A percentile compares a stretch with the other conserved stretches of the same genome.
Conservation (phyloP, 768 basidiomycete genomes). For the Cystobasidium ongulense region DNA sequence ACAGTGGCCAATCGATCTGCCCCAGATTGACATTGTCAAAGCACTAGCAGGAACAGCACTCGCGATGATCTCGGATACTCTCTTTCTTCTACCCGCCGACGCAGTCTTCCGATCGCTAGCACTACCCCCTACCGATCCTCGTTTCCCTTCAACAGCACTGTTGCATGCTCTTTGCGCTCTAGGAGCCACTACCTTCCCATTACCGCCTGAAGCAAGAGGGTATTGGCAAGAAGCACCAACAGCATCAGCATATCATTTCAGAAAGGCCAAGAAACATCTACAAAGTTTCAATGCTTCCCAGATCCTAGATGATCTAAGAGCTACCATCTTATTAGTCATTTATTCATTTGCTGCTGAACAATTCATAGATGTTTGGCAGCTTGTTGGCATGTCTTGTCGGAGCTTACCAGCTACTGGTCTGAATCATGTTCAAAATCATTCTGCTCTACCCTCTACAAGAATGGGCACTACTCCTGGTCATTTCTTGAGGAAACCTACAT, state of each 20-base stretch:
- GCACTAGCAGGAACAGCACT: constrained; percentile 5
- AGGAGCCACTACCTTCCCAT: not conserved
- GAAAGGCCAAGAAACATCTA: constrained; percentile 3
- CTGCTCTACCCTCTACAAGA: constrained; percentile 16
- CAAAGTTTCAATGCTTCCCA: not conserved
- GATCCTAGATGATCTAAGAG: constrained; percentile 5
- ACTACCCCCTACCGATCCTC: constrained; percentile 15
- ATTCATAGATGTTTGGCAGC: constrained; percentile 23
- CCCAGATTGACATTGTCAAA: constrained; percentile 1
- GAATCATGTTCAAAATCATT: constrained; percentile 22
- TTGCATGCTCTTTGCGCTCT: constrained; percentile 16
- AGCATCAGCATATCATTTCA: constrained; percentile 3
- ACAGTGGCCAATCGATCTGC: constrained; percentile 11
- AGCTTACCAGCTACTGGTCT: constrained; percentile 2
- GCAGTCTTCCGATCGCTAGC: constrained; percentile 4
- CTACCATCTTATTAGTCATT: not conserved
- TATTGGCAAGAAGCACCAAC: constrained; percentile 4
- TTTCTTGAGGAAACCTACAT: constrained; percentile 15
- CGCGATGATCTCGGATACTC: not conserved
- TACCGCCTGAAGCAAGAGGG: not conserved
- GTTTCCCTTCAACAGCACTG: constrained; percentile 11
- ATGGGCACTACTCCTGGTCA: constrained; percentile 12
- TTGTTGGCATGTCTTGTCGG: not conserved
- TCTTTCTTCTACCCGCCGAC: not conserved
- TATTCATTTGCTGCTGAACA: constrained; percentile 15